These are phyloP conservation scores for Kalaharituber pfeilii DNA, from an alignment of 2,329 filamentous ascomycete species.

Conservation along the genomic window DNA sequence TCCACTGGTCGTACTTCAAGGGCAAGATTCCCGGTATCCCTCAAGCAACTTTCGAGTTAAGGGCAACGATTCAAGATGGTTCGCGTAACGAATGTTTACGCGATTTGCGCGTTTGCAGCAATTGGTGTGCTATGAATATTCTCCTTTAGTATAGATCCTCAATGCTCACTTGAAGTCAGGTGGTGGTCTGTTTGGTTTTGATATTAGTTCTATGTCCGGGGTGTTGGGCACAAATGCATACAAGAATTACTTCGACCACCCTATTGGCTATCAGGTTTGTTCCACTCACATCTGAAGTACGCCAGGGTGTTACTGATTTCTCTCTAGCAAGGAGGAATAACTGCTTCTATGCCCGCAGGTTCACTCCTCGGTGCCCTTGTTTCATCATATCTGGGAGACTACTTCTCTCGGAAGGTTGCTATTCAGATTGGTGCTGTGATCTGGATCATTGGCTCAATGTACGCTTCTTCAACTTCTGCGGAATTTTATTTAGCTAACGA, in stretches of 20 bases:
- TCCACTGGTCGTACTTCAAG: neutral
- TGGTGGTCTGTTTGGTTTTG: conserved; percentile 62
- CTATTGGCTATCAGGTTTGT: conserved; percentile 21
- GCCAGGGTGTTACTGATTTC: neutral
- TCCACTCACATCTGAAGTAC: neutral
- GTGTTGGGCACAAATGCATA: conserved; percentile 51
- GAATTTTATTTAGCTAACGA: neutral
- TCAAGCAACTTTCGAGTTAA: neutral
- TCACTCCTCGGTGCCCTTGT: conserved; percentile 31
- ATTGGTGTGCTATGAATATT: conserved; percentile 31
- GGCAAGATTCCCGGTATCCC: neutral
- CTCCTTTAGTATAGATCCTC: neutral
- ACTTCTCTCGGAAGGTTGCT: conserved; percentile 33
- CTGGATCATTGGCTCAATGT: conserved; percentile 35
- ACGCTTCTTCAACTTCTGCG: conserved; percentile 5
- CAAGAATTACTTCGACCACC: conserved; percentile 52
- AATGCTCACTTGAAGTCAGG: conserved; percentile 25
- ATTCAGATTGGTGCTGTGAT: conserved; percentile 36
- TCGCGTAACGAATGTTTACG: conserved; percentile 32
- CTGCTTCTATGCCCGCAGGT: conserved; percentile 27
- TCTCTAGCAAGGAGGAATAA: conserved; percentile 26
- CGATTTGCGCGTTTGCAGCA: conserved; percentile 44
- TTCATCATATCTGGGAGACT: conserved; percentile 37
- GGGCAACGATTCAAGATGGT: conserved; percentile 1
- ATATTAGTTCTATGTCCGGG: conserved; percentile 57